These are phyloP conservation scores for Vitis rupestris DNA, from an alignment of 164 flowering plant genomes.

Conservation along the genomic window DNA sequence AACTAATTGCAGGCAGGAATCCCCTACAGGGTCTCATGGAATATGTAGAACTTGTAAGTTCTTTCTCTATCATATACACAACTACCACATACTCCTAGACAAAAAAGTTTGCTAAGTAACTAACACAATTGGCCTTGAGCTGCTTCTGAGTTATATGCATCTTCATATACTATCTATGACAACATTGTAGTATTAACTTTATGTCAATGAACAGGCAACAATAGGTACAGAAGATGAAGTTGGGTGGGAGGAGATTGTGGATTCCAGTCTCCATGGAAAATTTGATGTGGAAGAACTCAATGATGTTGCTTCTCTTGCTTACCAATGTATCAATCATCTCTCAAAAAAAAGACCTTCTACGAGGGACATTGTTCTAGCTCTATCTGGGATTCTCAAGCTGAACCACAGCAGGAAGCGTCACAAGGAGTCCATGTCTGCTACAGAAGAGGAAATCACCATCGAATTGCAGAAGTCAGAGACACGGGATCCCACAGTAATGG, in stretches of 20 bases:
- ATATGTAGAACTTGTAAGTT: constrained; percentile 68
- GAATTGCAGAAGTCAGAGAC: constrained; percentile 33
- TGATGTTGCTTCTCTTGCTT: constrained; percentile 56
- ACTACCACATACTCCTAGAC: no score
- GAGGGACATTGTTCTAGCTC: constrained; percentile 58
- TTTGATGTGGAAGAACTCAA: constrained; percentile 51
- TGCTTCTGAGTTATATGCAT: background rate
- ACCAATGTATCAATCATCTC: constrained; percentile 49
- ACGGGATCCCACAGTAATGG: constrained; percentile 15
- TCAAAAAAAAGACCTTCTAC: constrained; percentile 53
- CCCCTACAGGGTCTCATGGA: constrained; percentile 78
- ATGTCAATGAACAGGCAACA: constrained; percentile 43
- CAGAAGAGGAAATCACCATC: constrained; percentile 33
- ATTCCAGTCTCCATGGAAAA: constrained; percentile 52
- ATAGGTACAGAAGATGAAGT: constrained; percentile 44
- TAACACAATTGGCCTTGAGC: background rate
- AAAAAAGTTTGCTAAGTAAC: background rate
- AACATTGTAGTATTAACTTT: background rate
- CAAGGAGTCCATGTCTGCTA: constrained; percentile 20
- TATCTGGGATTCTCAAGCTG: constrained; percentile 36
- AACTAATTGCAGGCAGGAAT: constrained; percentile 62
- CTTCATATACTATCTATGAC: background rate
- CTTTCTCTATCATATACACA: constrained; percentile 7
- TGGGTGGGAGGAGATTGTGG: constrained; percentile 76
- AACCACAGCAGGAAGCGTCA: constrained; percentile 35